Base-by-base conservation (phyloP, 2,329 filamentous ascomycete species). In the Monosporascus sp. region DNA sequence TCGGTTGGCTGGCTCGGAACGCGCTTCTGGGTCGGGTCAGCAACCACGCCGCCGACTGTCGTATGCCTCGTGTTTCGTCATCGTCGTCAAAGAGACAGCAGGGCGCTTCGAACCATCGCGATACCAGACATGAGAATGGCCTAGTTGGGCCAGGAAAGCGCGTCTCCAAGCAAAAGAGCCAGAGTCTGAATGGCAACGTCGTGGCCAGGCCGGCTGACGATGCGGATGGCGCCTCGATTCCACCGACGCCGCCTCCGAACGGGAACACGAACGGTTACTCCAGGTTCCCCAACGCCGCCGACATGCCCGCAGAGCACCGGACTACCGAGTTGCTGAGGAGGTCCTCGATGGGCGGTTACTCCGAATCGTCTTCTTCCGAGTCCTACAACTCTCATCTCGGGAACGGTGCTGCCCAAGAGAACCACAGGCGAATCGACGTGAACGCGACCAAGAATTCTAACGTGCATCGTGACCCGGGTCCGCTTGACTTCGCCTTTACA, bases 61-160 rank as follows among this genome's bases (percentile, higher is more conserved):
- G 78, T 78, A 84, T 84, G 81, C 80, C 81, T 83, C 81, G 81
- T 70, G 77, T 74, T 67, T 74, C 79, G 65, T 76, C 79, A 64
- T 76, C 73, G 70, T 77, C 77, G 70, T 71, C 75, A 70, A 84
- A 84, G 78, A 80, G 80, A 82, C 79, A 82, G 71, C 76, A 78
- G 75, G 78, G 77, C 74, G 77, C 77, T 59, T 62, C 62, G 69
- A 87, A 78, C 75, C 80, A 85, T 71, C 84, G 85, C 76, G 87
- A 87, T 74, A 83, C 79, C 67, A 85, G 88, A 72, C 88, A 95
- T 75, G 91, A 96, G 75, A 91, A 89, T 86, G 90, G 90, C 68
- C 79, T 90, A 71, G 87, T 91, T 79, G 86, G 86, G 66, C 84
- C 88, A 50, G 87, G 86, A 62, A 90, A 86, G 77, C 85, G 86